Evolutionary conservation across 164 flowering plant genomes (phyloP), one percentile per base, ranked within the genome.

Genomic region (Vitis cinerea): DNA sequence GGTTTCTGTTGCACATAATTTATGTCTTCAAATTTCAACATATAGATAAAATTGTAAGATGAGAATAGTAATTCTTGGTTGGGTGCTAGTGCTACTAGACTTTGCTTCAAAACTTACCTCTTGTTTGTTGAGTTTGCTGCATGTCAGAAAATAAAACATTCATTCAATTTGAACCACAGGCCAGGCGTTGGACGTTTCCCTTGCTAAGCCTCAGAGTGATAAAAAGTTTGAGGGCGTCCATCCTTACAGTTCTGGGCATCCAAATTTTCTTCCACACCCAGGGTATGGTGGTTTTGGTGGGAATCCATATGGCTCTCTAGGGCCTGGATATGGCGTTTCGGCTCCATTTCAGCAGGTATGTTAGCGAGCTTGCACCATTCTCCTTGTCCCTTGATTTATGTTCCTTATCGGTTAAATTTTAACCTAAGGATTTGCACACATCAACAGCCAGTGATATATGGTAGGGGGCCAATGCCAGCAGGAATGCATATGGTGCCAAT

Each of bases 401-500:
- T 50, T 51, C 15, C 44, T 12, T 23, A 23, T 66, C 16, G 8
- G 4, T 61, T 16, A 31, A 65, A 30, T 31, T 62, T 17, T 6
- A 8, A 65, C 47, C 14, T 27, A 59, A n/a, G 62, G 70, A 11
- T 10, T 59, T 73, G 37, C 64, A 60, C 16, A 1, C 58, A 15
- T 66, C 66, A 73, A 78, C 93, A 95, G 97, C 99, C 98, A 44
- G 61, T 96, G 82, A 93, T 93, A 79, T 93, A 92, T 65, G 98
- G 97, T 47, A 85, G 99, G 77, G 99, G 99, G 4, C 94, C 92
- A 60, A 88, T 87, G 91, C 97, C 98, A 44, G 74, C 97, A 10
- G 97, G 97, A 64, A 93, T 93, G 98, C 90, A 86, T 29, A 96
- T 96, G 99, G 97, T 96, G 71, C 98, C 99, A 3, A 92, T 96